A percentile compares a stretch with the other conserved stretches of the same genome.
Conservation (phyloP, 164 flowering plant species). For the Stephania japonica region DNA sequence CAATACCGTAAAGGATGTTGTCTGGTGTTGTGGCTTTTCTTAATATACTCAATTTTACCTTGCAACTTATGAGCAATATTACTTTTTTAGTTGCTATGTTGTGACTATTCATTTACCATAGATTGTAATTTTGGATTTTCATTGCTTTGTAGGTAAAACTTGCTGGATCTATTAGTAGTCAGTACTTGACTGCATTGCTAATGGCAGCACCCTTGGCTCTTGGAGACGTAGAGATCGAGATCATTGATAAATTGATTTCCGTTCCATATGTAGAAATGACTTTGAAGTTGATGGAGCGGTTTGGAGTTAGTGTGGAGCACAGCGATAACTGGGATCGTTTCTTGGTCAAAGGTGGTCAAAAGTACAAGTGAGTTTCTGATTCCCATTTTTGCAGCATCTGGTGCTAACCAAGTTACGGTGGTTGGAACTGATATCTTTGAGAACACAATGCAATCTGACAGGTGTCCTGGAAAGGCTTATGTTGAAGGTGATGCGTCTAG, state of each 20-base stretch:
- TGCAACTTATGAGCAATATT: background rate
- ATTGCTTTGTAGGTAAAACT: slow-evolving; percentile 72
- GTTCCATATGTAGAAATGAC: slow-evolving; percentile 99
- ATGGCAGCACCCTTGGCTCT: slow-evolving; percentile 97
- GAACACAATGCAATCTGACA: slow-evolving; percentile 20
- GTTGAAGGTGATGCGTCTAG: slow-evolving; percentile 99
- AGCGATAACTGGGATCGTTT: slow-evolving; percentile 79
- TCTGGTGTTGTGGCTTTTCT: background rate
- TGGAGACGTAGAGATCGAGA: slow-evolving; percentile 93
- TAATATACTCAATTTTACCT: background rate
- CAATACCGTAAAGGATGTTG: background rate
- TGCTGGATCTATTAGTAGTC: slow-evolving; percentile 93
- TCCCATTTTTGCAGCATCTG: background rate
- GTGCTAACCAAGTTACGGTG: background rate
- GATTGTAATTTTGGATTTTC: background rate
- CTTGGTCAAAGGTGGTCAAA: slow-evolving; percentile 79
- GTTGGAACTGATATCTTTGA: background rate
- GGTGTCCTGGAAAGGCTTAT: slow-evolving; percentile 89
- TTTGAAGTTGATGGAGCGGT: slow-evolving; percentile 89
- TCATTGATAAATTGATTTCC: slow-evolving; percentile 84
- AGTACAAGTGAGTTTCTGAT: slow-evolving; percentile 65
- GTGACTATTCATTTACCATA: background rate
- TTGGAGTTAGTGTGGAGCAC: slow-evolving; percentile 78
- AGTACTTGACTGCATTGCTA: slow-evolving; percentile 93
- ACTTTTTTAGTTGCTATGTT: background rate